Evolutionary conservation across 2,329 filamentous ascomycete genomes (phyloP).

Genomic region (Epichloe scottii): DNA sequence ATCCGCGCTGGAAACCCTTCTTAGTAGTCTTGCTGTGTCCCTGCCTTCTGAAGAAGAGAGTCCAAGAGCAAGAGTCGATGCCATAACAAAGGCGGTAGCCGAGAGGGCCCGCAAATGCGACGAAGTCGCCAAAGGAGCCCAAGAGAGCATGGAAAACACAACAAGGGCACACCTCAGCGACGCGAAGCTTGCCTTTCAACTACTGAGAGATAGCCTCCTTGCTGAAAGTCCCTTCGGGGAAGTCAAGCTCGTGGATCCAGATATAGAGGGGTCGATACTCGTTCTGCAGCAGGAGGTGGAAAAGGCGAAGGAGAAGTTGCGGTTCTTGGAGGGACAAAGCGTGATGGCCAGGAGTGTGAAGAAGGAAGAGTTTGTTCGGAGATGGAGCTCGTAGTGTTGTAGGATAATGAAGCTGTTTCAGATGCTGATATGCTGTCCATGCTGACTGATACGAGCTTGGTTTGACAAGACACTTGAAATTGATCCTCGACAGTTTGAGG

Average conservation of each 20-base stretch:
- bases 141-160: constrained; percentile 36
- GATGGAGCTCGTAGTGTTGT: constrained; percentile 15
- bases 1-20: constrained; percentile 32
- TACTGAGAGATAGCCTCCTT: constrained; percentile 38
- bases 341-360: constrained; percentile 30
- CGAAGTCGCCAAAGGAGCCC: constrained; percentile 31
- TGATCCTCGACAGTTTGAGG: no score
- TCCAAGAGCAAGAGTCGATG: constrained; percentile 17
- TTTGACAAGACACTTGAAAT: no score
- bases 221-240: constrained; percentile 37
- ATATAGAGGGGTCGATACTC: constrained; percentile 37
- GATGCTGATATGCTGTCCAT: no score
- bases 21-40: constrained; percentile 33
- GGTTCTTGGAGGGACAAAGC: constrained; percentile 24
- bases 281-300: constrained; percentile 33
- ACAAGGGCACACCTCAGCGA: constrained; percentile 33
- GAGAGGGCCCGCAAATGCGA: constrained; percentile 31
- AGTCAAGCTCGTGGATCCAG: constrained; percentile 39
- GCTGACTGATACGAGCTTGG: no score
- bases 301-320: constrained; percentile 26
- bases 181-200: constrained; percentile 32
- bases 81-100: constrained; percentile 22
- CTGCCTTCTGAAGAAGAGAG: constrained; percentile 20
- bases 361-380: constrained; percentile 31
- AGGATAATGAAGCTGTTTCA: no score